Base-by-base conservation (phyloP, 164 flowering plant species). In the Saururus chinensis region DNA sequence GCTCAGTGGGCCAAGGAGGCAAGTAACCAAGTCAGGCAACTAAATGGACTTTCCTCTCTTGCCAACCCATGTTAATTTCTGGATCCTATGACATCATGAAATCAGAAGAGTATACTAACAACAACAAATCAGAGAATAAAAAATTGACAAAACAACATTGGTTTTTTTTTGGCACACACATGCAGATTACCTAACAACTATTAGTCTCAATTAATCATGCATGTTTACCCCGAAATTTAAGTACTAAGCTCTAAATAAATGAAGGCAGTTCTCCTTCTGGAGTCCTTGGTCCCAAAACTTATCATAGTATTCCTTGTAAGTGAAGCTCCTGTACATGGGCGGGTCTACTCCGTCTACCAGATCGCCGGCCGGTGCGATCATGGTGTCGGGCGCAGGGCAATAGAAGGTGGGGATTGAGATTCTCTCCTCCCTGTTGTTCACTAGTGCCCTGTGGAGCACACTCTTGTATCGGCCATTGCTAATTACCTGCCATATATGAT, bases 391-490 rank as follows among this genome's bases (percentile, higher is more conserved):
- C 0, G 86, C 77, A 1, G 91, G 86, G 56, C 81, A 81, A 62
- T 77, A 80, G 67, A 85, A 83, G 0, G 88, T 78, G 0, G 86
- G 83, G 13, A 85, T 66, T 0, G 88, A 85, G 26, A 85, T 76
- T 25, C 91, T 67, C 64, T 80, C 88, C 62, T 57, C 65, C 25
- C 63, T 26, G 56, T 65, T 24, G 71, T 85, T 82, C 63, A 83
- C 91, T 13, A 82, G 78, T 0, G 85, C 92, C 60, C 92, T 61
- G 61, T 86, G 87, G 1, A 80, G 73, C 58, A 76, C 85, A 40
- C 88, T 86, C 72, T 82, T 82, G 77, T 82, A 86, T 20, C 66
- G 59, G 37, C 74, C 87, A 49, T 86, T 86, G 73, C 88, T 83
- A n/a, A 83, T 40, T 0, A 76, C 91, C 86, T 84, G 69, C 53